Percentiles rank a stretch among this genome's conserved stretches.
phyloP scores from a whole-genome alignment of 2,329 filamentous ascomycete genomes.

The Juglanconis sp. region DNA sequence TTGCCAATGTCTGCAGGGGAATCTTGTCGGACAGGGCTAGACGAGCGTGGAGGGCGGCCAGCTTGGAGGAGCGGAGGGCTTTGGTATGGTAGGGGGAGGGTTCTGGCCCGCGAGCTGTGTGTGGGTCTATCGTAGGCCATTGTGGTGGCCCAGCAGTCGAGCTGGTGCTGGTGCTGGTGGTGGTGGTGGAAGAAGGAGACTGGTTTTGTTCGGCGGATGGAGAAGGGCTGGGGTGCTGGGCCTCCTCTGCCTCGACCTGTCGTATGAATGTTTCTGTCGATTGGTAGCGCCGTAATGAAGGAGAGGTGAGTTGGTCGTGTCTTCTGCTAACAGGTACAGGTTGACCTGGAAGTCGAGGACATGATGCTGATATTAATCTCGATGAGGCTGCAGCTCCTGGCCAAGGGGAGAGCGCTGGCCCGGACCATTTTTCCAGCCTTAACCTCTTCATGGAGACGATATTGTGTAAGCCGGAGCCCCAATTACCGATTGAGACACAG shows the following conservation, averaged over 20 bases:
- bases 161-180: constrained; percentile 24
- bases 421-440: constrained; percentile 57
- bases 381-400: constrained; percentile 31
- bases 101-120: constrained; percentile 2
- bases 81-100: constrained; percentile 70
- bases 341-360: constrained; percentile 8
- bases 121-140: constrained; percentile 33
- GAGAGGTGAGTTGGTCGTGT: constrained; percentile 20
- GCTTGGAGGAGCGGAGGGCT: constrained; percentile 75
- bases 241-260: constrained; percentile 9
- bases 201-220: constrained; percentile 7
- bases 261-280: constrained; percentile 27
- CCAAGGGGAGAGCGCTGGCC: constrained; percentile 53
- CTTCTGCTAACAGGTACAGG: not conserved
- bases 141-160: constrained; percentile 26
- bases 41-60: constrained; percentile 87
- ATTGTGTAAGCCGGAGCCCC: constrained; percentile 12
- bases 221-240: constrained; percentile 2
- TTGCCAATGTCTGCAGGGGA: constrained; percentile 80
- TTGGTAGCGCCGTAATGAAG: constrained; percentile 24
- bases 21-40: constrained; percentile 77
- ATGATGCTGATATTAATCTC: constrained; percentile 21
- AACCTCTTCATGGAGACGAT: constrained; percentile 55
- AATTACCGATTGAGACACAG: constrained; percentile 15
- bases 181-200: constrained; percentile 20